These are phyloP conservation scores for Tritrichomonas musculus DNA, from an alignment of 208 protist species.

Conservation along the genomic window DNA sequence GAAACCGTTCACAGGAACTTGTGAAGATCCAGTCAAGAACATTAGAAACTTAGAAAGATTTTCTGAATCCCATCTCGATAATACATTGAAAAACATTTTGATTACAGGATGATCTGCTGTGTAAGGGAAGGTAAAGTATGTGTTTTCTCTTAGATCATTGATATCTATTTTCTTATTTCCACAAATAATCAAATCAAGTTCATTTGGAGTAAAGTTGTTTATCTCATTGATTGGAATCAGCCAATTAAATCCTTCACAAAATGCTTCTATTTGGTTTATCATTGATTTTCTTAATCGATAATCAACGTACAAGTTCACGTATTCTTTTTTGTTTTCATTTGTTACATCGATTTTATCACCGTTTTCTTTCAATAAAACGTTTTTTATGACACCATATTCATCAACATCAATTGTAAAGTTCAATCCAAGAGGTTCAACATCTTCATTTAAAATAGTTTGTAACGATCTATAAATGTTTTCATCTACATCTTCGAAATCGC, in stretches of 20 bases:
- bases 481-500: slow-evolving; percentile 89
- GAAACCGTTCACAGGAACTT: too few relatives aligned
- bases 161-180: slow-evolving; percentile 90
- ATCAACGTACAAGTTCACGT: slow-evolving; percentile 79
- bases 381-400: slow-evolving; percentile 72
- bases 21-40: too few relatives aligned
- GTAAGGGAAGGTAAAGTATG: slow-evolving; percentile 72
- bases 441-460: slow-evolving; percentile 77
- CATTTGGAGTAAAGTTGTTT: slow-evolving; percentile 80
- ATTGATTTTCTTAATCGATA: slow-evolving; percentile 79
- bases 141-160: slow-evolving; percentile 78
- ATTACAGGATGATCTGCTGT: slow-evolving; percentile 61
- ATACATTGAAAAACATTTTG: slow-evolving; percentile 89
- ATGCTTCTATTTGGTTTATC: slow-evolving; percentile 77
- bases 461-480: slow-evolving; percentile 81
- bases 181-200: slow-evolving; percentile 93
- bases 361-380: slow-evolving; percentile 77
- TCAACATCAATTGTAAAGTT: slow-evolving; percentile 83
- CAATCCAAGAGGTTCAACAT: slow-evolving; percentile 71
- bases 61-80: slow-evolving; percentile 65
- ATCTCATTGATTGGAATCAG: slow-evolving; percentile 81
- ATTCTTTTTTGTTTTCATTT: slow-evolving; percentile 88
- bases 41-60: slow-evolving; percentile 83
- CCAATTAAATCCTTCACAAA: slow-evolving; percentile 87
- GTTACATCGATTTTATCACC: slow-evolving; percentile 80